Conservation (phyloP, 805 yeast species). For the Candida ortonii region DNA sequence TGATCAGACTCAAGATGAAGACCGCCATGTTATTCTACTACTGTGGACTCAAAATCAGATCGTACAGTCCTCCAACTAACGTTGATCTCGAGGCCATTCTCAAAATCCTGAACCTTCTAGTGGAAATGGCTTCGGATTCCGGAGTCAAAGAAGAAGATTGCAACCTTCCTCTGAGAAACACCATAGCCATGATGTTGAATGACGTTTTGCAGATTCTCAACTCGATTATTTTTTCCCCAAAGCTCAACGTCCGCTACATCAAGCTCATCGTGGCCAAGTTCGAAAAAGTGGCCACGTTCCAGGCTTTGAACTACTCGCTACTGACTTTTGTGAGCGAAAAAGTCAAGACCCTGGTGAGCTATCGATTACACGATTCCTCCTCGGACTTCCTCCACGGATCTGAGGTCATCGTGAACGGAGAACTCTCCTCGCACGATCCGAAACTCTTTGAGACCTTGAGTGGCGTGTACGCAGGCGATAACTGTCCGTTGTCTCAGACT, state of each 20-base stretch:
- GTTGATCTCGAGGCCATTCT: conserved; percentile 10
- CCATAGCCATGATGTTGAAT: conserved; percentile 8
- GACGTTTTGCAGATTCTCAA: conserved; percentile 16
- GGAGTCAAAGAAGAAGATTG: conserved; percentile 3
- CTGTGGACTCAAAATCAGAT: conserved; percentile 14
- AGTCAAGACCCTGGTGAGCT: conserved; percentile 6
- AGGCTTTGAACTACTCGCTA: conserved; percentile 4
- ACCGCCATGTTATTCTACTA: conserved; percentile 12
- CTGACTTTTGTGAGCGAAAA: conserved; percentile 7
- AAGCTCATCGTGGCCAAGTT: conserved; percentile 13
- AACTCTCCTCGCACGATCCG: too few relatives aligned
- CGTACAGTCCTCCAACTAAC: conserved; percentile 10
- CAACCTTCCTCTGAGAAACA: conserved; percentile 8
- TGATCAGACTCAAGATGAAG: conserved; percentile 11
- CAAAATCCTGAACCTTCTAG: conserved; percentile 10
- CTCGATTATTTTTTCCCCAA: conserved; percentile 9
- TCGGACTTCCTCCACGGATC: conserved; percentile 3
- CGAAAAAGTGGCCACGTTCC: conserved; percentile 9
- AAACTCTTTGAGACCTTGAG: too few relatives aligned
- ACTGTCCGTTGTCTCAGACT: too few relatives aligned
- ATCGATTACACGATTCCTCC: conserved; percentile 1
- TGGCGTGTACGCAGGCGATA: too few relatives aligned
- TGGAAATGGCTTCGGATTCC: conserved; percentile 6
- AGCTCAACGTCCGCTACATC: conserved; percentile 6
- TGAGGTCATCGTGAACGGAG: conserved; percentile 8